A percentile compares a stretch with the other conserved stretches of the same genome.
These are phyloP conservation scores for Helotiales sp. DNA, from an alignment of 2,329 filamentous ascomycete genomes.

Conservation along the genomic window DNA sequence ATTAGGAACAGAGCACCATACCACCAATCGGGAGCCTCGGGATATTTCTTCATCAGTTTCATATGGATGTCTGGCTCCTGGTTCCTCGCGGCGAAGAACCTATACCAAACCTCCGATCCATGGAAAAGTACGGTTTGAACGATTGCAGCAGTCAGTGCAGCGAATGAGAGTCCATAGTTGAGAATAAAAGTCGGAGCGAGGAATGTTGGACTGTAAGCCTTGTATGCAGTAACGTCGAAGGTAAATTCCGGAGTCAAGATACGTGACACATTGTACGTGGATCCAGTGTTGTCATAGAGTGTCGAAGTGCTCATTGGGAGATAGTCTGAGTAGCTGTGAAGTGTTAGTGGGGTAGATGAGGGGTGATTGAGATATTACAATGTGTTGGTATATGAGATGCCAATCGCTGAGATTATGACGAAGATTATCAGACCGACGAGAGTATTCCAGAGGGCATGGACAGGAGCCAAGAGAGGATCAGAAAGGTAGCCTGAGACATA, in stretches of 20 bases:
- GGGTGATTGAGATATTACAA: slow-evolving; percentile 34
- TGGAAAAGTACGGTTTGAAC: slow-evolving; percentile 68
- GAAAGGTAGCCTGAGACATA: slow-evolving; percentile 49
- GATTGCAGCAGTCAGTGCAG: slow-evolving; percentile 66
- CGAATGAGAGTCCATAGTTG: slow-evolving; percentile 70
- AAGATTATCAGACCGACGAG: slow-evolving; percentile 66
- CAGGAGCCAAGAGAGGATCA: slow-evolving; percentile 64
- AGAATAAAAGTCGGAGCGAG: slow-evolving; percentile 72
- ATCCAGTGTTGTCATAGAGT: slow-evolving; percentile 71
- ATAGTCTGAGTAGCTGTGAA: slow-evolving; percentile 47
- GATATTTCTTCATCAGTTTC: slow-evolving; percentile 56
- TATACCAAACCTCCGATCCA: slow-evolving; percentile 61
- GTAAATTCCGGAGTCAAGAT: slow-evolving; percentile 63
- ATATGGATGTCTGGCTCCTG: slow-evolving; percentile 52
- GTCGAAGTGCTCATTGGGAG: slow-evolving; percentile 69
- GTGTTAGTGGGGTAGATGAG: neutral
- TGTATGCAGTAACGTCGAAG: slow-evolving; percentile 63
- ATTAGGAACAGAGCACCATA: slow-evolving; percentile 49
- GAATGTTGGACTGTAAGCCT: slow-evolving; percentile 70
- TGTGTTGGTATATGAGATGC: slow-evolving; percentile 63
- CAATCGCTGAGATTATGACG: slow-evolving; percentile 58
- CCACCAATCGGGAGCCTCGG: slow-evolving; percentile 58
- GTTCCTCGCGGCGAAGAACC: slow-evolving; percentile 20
- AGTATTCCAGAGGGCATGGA: slow-evolving; percentile 73
- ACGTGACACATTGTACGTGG: slow-evolving; percentile 61